Evolutionary conservation across 2,329 filamentous ascomycete species (phyloP), one percentile per base, ranked within the genome.

Genomic region (Ophiostoma populinum): DNA sequence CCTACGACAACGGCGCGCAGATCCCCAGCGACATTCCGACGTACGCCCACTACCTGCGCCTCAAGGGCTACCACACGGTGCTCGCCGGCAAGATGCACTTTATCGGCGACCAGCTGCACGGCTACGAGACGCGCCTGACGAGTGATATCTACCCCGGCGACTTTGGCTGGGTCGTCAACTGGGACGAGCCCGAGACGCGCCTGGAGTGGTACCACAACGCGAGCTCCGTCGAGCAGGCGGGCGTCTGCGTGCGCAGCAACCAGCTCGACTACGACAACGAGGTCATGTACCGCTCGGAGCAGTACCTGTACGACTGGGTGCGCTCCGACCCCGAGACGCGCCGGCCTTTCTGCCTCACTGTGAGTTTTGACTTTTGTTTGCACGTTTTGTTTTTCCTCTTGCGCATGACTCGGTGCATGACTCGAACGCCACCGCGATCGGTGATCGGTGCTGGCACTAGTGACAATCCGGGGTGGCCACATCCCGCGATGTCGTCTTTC

Each of bases 41-140:
- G 1, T 94, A 92, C 51, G 83, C 86, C 7, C 86, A 94, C 55
- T 93, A 93, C 56, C 63, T 94, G 36, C 79, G 86, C 33, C 66
- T 71, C 27, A 74, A 77, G 48, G 83, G 82, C 35, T 94, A 94
- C 50, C 81, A 93, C 57, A 93, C 86, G 10, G 80, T 79, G 6
- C 63, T 94, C 46, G 83, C 86, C 5, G 86, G 86, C 42, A 94
- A 94, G 67, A 94, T 94, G 86, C 86, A 94, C 58, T 94, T 94
- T 53, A 80, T 92, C 36, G 86, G 86, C 22, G 86, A 94, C 52
- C 86, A 94, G 58, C 65, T 94, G 40, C 86, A 94, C 53, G 86
- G 86, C 20, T 94, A 92, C 49, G 86, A 94, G 61, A 79, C 82
- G 49, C 74, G 86, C 38, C 65, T 94, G 49, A 94, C 86, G n/a